Evolutionary conservation across 257 asterid genomes (phyloP), one percentile per base, ranked within the genome.

Genomic region (Mitragyna speciosa): DNA sequence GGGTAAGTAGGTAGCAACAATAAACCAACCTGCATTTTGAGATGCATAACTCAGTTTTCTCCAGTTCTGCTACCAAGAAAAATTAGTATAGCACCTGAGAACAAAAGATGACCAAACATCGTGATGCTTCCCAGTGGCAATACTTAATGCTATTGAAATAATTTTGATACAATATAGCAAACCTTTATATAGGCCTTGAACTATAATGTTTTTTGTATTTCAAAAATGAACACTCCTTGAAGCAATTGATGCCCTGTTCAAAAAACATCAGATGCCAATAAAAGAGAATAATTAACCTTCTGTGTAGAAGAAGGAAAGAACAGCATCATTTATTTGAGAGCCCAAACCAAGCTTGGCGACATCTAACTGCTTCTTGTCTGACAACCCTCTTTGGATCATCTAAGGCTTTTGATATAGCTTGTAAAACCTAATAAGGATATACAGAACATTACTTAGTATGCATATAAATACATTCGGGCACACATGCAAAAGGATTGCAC

Each of bases 331-430:
- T 74, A 73, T 69, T 67, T 24, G 24, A 76, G 49, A 73, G 75
- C 66, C 48, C 89, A 79, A 79, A 92, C 99, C 99, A 95, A 78
- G 96, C 93, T 65, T 87, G 96, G n/a, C 90, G 91, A 72, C 99
- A 93, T 86, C 89, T 92, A 81, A 91, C 96, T 52, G 97, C 99
- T 86, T 91, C 97, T 88, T 87, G 92, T 79, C 99, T 95, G 79
- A 95, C 97, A 71, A 63, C 83, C 81, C 97, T 84, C 90, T 95
- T 95, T 59, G 95, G 97, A 87, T 95, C 99, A 85, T 92, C 97
- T 63, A 95, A 92, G 77, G 95, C 96, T 85, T 87, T 89, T 75
- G 89, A 79, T 80, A 87, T 79, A 68, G 99, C 96, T 87, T 54
- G 90, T 85, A 89, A 83, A 83, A 95, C 98, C 99, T 95, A 72